phyloP scores from a whole-genome alignment of 345 rosid species.

The rapeseed (Brassica napus) region Da-Ae NC_063434.1:10972001-10972500 shows the following conservation, averaged over 20 bases:
- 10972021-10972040: slow-evolving; percentile 82
- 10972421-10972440: slow-evolving; percentile 14
- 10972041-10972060: slow-evolving; percentile 96
- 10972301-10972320: slow-evolving; percentile 91
- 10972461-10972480: slow-evolving; percentile 16
- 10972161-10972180: neutral
- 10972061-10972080: slow-evolving; percentile 82
- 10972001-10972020: slow-evolving; percentile 93
- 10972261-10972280: slow-evolving; percentile 91
- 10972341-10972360: slow-evolving; percentile 99
- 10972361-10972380: slow-evolving; percentile 29
- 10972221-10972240: slow-evolving; percentile 59
- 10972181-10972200: no score
- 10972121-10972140: neutral
- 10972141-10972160: slow-evolving; percentile 12
- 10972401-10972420: slow-evolving; percentile 16
- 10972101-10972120: slow-evolving; percentile 59
- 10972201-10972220: slow-evolving; percentile 52
- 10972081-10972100: slow-evolving; percentile 67
- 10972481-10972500: slow-evolving; percentile 12
- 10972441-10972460: neutral
- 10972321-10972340: slow-evolving; percentile 91
- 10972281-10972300: slow-evolving; percentile 87
- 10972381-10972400: slow-evolving; percentile 20
- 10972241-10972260: slow-evolving; percentile 88